Conservation (phyloP, 164 flowering plant genomes). For the Santalum album region DNA sequence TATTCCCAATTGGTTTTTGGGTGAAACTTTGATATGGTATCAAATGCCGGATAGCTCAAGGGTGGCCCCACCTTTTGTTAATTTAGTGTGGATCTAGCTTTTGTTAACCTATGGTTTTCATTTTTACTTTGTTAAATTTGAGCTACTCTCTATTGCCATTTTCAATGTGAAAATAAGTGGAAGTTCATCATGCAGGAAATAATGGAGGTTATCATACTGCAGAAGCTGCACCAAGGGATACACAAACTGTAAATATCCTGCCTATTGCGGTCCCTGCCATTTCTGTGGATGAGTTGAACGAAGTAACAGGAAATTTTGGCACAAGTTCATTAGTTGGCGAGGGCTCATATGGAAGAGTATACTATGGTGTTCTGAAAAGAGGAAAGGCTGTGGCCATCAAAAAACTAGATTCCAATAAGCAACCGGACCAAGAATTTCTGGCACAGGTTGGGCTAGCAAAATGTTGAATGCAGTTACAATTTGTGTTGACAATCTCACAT, state of each 20-base stretch:
- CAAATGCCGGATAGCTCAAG: too few relatives aligned
- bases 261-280: constrained; percentile 45
- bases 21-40: too few relatives aligned
- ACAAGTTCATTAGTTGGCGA: constrained; percentile 43
- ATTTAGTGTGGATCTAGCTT: too few relatives aligned
- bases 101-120: too few relatives aligned
- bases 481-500: too few relatives aligned
- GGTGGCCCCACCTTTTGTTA: too few relatives aligned
- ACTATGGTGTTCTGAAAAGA: constrained; percentile 29
- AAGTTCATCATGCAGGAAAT: constrained; percentile 12
- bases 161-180: too few relatives aligned
- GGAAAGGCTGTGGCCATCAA: constrained; percentile 44
- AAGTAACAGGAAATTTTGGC: constrained; percentile 44
- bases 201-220: constrained; percentile 20
- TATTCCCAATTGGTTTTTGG: too few relatives aligned
- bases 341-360: constrained; percentile 51
- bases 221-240: constrained; percentile 20
- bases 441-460: constrained; percentile 36
- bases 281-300: constrained; percentile 47
- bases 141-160: too few relatives aligned
- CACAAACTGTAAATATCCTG: constrained; percentile 20
- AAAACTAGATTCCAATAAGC: constrained; percentile 45
- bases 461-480: background rate
- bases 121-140: too few relatives aligned
- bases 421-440: constrained; percentile 44